phyloP scores from a whole-genome alignment of 176 grass and related monocot species.

The Tuctoria greenei region DNA sequence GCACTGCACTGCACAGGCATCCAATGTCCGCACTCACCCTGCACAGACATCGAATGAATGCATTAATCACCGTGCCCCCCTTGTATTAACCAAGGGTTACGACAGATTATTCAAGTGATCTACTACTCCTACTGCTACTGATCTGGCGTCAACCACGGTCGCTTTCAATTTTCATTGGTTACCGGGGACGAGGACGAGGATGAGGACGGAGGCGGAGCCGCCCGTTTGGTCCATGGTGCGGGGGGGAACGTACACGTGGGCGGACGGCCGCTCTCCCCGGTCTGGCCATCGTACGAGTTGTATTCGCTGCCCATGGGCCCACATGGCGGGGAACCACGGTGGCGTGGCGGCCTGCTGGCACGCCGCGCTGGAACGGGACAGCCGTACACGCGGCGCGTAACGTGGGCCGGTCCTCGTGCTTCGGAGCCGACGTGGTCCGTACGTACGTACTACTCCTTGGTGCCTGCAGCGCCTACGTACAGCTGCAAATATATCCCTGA shows the following conservation, averaged over 20 bases:
- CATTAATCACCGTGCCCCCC: not conserved
- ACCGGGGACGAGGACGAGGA: no score
- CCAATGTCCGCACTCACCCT: no score
- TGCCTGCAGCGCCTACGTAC: not conserved
- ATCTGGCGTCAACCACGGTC: no score
- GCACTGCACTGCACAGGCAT: not conserved
- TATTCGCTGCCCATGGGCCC: not conserved
- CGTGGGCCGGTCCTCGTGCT: not conserved
- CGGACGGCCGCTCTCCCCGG: not conserved
- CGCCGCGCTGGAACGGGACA: slow-evolving; percentile 15
- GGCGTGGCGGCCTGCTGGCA: not conserved
- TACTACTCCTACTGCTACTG: no score
- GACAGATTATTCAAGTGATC: not conserved
- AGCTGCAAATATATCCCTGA: not conserved
- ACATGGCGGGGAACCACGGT: not conserved
- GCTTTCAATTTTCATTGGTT: no score
- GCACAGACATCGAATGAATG: no score
- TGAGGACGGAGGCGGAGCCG: no score
- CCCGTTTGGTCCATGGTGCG: not conserved
- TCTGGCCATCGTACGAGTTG: not conserved
- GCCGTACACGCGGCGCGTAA: slow-evolving; percentile 32
- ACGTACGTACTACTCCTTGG: no score
- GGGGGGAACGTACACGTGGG: slow-evolving; percentile 11
- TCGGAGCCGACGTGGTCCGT: slow-evolving; percentile 32
- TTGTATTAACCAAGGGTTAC: not conserved